phyloP scores from a whole-genome alignment of 2,329 filamentous ascomycete genomes.

The Trichophyton verrucosum region DNA sequence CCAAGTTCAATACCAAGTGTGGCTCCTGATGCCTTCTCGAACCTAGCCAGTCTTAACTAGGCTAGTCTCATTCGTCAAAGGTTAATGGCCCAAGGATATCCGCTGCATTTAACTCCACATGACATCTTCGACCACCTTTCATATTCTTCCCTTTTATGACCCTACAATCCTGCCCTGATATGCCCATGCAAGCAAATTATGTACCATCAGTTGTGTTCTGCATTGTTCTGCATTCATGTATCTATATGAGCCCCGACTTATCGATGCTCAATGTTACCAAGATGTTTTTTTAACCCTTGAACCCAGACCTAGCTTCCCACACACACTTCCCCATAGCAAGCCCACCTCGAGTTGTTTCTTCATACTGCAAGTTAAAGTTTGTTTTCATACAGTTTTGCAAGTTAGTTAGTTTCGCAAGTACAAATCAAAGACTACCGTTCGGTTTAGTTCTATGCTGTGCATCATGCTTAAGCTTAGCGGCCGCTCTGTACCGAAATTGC shows the following conservation, averaged over 20 bases:
- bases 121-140: neutral
- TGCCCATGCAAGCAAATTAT: conserved; percentile 4
- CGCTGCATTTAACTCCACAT: neutral
- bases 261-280: neutral
- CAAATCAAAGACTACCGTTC: neutral
- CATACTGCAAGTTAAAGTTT: neutral
- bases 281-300: conserved; percentile 5
- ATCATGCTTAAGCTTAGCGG: neutral
- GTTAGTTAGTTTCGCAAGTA: neutral
- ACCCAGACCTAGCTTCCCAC: neutral
- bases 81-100: neutral
- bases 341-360: neutral
- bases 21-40: neutral
- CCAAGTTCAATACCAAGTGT: neutral
- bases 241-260: conserved; percentile 6
- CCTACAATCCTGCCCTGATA: conserved; percentile 1
- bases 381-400: neutral
- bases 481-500: neutral
- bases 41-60: neutral
- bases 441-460: neutral
- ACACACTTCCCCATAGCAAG: neutral
- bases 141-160: conserved; percentile 1
- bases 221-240: conserved; percentile 9
- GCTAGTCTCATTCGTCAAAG: neutral
- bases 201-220: conserved; percentile 7